Percentiles rank a stretch among this genome's conserved stretches.
Evolutionary conservation across 805 yeast genomes (phyloP).

Genomic region (Hanseniaspora vineae): DNA sequence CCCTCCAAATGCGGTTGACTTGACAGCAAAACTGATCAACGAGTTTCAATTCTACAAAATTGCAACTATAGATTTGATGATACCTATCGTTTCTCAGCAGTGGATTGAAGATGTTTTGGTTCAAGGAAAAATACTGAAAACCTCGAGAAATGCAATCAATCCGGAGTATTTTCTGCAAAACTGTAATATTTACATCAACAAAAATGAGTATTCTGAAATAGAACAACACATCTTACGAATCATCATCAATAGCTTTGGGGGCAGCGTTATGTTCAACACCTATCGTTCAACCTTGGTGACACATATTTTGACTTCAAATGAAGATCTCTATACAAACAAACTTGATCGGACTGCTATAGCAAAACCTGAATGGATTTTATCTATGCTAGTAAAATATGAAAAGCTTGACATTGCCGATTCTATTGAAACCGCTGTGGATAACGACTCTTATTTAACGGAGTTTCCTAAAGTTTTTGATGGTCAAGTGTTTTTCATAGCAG

Average conservation of each 20-base stretch:
- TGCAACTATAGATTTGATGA: constrained; percentile 17
- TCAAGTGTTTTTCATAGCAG: not conserved
- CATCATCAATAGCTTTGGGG: constrained; percentile 52
- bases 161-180: constrained; percentile 51
- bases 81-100: constrained; percentile 18
- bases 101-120: constrained; percentile 15
- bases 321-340: constrained; percentile 20
- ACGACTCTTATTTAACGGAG: no score
- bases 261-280: constrained; percentile 41
- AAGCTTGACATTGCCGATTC: no score
- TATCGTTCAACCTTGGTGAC: constrained; percentile 57
- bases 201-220: constrained; percentile 42
- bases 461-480: not conserved
- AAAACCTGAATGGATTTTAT: constrained; percentile 21
- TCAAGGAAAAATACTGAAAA: constrained; percentile 13
- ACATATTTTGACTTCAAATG: constrained; percentile 52
- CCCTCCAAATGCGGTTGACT: not conserved
- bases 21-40: not conserved
- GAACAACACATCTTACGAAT: constrained; percentile 61
- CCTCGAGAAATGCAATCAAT: constrained; percentile 48
- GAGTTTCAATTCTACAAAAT: constrained; percentile 18
- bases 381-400: no score
- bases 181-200: constrained; percentile 48
- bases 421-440: no score
- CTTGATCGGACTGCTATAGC: constrained; percentile 18